A percentile compares a stretch with the other conserved stretches of the same genome.
These are phyloP conservation scores for Salmacisia buchloeana DNA, from an alignment of 1,284 basidiomycete genomes.

Conservation along the genomic window DNA sequence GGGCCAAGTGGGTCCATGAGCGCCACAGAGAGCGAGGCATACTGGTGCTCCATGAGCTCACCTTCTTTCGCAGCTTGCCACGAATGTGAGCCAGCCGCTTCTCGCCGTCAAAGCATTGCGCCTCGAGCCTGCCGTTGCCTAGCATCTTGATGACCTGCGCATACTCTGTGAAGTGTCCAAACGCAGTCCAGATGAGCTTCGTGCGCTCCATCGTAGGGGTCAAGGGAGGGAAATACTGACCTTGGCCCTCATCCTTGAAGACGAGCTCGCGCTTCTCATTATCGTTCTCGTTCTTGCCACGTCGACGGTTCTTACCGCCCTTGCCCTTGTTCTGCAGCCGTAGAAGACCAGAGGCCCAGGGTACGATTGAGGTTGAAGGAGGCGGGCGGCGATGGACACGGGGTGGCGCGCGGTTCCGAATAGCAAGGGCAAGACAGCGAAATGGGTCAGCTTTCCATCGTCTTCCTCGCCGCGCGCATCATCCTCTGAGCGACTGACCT, in stretches of 20 bases:
- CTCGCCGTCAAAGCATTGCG: constrained; percentile 96
- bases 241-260: constrained; percentile 96
- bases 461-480: neutral
- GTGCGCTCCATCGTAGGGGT: neutral
- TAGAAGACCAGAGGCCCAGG: no score
- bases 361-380: neutral
- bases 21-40: neutral
- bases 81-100: constrained; percentile 96
- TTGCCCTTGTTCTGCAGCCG: constrained; percentile 54
- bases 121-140: constrained; percentile 93
- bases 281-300: constrained; percentile 99
- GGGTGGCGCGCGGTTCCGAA: neutral
- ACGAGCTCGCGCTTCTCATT: constrained; percentile 97
- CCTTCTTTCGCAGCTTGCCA: constrained; percentile 99
- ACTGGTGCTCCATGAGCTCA: constrained; percentile 52
- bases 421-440: neutral
- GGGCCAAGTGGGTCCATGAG: constrained; percentile 5
- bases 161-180: constrained; percentile 62
- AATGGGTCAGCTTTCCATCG: neutral
- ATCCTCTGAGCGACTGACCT: neutral
- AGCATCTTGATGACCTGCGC: constrained; percentile 98
- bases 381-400: neutral
- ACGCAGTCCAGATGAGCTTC: neutral
- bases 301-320: constrained; percentile 98
- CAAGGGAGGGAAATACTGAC: constrained; percentile 48